phyloP scores from a whole-genome alignment of 805 yeast species.

The Scheffersomyces amazonensis region DNA sequence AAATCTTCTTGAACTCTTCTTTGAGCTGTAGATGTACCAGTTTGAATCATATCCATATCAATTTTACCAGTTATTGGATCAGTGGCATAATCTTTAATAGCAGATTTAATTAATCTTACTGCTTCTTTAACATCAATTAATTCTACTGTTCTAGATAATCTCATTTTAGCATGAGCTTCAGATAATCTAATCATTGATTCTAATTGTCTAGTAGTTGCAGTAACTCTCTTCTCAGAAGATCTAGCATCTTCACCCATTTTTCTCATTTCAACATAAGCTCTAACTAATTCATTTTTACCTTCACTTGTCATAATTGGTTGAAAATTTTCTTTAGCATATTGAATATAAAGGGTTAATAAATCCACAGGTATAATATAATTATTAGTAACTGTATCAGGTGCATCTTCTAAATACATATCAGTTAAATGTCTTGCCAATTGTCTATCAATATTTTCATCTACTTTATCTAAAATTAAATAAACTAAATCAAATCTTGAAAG shows the following conservation, averaged over 20 bases:
- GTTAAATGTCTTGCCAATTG: slow-evolving; percentile 89
- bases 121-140: slow-evolving; percentile 88
- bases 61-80: slow-evolving; percentile 96
- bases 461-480: slow-evolving; percentile 86
- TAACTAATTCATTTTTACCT: slow-evolving; percentile 83
- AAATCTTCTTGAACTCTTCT: slow-evolving; percentile 74
- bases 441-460: slow-evolving; percentile 81
- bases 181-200: slow-evolving; percentile 93
- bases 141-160: slow-evolving; percentile 69
- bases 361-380: slow-evolving; percentile 81
- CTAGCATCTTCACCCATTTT: slow-evolving; percentile 89
- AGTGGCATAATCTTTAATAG: slow-evolving; percentile 96
- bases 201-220: slow-evolving; percentile 96
- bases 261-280: slow-evolving; percentile 89
- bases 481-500: slow-evolving; percentile 94
- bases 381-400: slow-evolving; percentile 66
- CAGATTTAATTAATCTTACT: slow-evolving; percentile 86
- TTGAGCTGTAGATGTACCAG: slow-evolving; percentile 90
- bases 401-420: slow-evolving; percentile 85
- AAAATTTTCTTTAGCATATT: slow-evolving; percentile 84
- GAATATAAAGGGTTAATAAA: slow-evolving; percentile 82
- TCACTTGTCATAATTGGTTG: slow-evolving; percentile 77
- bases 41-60: slow-evolving; percentile 95
- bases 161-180: slow-evolving; percentile 98
- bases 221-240: slow-evolving; percentile 82